Base-by-base conservation (phyloP, 495 filamentous ascomycete species). In the Penicillium ochrochloron region DNA sequence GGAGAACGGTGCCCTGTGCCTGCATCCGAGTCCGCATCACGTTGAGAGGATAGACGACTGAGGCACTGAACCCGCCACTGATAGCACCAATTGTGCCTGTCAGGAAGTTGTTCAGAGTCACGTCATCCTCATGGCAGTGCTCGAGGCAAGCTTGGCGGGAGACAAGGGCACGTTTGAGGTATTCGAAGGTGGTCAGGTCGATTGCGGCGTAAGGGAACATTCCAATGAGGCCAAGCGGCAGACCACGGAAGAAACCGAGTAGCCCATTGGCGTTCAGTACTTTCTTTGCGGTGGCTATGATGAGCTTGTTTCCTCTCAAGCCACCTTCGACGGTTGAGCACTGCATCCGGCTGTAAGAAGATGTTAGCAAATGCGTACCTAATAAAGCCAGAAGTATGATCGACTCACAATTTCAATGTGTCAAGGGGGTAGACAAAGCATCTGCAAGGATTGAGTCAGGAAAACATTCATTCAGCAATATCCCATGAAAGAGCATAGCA, bases 201-300 rank as follows among this genome's bases (percentile, higher is more conserved):
- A 99, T 95, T 41, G 95, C 96, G 37, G 92, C 92, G 76, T 99
- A 99, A 2, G 95, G 95, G 71, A 98, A 98, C 88, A 98, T 97
- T 73, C 95, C 95, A 56, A 96, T 72, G 3, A 99, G 83, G 21
- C 96, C 95, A 81, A 97, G 90, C 0, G 92, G 92, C 37, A 98
- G 86, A 19, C 95, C 95, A 62, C 94, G 92, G 73, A 98, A 99
- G 65, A 92, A 96, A 21, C 90, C 84, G 46, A 85, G 83, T 29
- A 93, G 52, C 37, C 92, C 92, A 51, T 88, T 89, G 57, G 85
- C 84, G 34, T 83, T 83, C 85, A 88, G 93, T 85, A 98, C 97
- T 69, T 92, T 95, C 69, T 82, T 86, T 4, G 90, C 89, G 4
- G 93, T 97, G 23, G 87, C 85, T 41, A 88, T 73, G 65, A 99